phyloP scores from a whole-genome alignment of 75 land plant species.

The Cryptomeria japonica region DNA sequence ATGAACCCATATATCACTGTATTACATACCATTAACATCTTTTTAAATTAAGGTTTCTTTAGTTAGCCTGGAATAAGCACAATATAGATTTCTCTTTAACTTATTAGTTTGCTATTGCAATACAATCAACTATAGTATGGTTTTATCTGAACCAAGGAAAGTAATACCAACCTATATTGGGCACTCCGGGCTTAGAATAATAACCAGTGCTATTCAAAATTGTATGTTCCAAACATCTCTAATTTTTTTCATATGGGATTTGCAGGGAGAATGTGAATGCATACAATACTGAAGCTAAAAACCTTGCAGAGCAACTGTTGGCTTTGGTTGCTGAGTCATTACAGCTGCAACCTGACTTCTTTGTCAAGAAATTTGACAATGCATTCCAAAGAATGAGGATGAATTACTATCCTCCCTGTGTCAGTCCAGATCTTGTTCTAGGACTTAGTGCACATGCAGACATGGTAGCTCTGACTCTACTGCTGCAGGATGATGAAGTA shows the following conservation, averaged over 20 bases:
- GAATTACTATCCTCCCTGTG: constrained; percentile 12
- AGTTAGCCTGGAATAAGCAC: too few species aligned
- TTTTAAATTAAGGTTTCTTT: too few species aligned
- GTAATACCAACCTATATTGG: background rate
- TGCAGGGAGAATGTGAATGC: background rate
- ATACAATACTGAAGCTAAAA: background rate
- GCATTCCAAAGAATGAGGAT: too few species aligned
- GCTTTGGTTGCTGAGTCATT: constrained; percentile 32
- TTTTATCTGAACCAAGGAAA: background rate
- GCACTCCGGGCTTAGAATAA: background rate
- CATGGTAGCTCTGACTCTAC: constrained; percentile 14
- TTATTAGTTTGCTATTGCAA: too few species aligned
- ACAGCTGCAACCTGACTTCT: constrained; percentile 26
- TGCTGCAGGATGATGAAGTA: constrained; percentile 21
- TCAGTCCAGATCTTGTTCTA: constrained; percentile 20
- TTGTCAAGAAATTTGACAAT: constrained; percentile 13
- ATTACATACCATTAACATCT: background rate
- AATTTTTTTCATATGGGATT: background rate
- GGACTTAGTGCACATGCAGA: constrained; percentile 28
- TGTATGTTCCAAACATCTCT: too few species aligned
- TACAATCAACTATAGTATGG: background rate
- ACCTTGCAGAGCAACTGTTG: background rate
- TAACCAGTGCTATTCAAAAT: too few species aligned
- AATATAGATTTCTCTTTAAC: background rate
- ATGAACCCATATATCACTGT: background rate